phyloP scores from a whole-genome alignment of 352 stramenopile genomes.

The Phytophthora macrochlamydospora region DNA sequence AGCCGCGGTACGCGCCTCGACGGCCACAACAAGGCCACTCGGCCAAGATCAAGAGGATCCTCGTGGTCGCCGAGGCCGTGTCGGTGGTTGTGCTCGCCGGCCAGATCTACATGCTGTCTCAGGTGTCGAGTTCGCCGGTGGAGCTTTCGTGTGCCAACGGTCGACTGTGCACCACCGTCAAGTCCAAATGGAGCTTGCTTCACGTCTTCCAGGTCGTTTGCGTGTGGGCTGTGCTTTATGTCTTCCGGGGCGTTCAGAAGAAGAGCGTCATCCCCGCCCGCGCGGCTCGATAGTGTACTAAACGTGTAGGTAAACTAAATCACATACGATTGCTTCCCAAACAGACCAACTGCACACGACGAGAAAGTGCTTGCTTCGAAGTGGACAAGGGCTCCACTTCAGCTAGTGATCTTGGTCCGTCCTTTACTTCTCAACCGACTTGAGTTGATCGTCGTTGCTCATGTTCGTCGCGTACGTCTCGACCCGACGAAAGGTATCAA shows the following conservation, averaged over 20 bases:
- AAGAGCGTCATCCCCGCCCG: slow-evolving; percentile 26
- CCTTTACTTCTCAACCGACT: background rate
- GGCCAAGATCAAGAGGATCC: slow-evolving; percentile 34
- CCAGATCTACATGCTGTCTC: slow-evolving; percentile 26
- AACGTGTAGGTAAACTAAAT: slow-evolving; percentile 13
- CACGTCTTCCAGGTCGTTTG: slow-evolving; percentile 35
- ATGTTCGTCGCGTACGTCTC: background rate
- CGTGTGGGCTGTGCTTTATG: slow-evolving; percentile 29
- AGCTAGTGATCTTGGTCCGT: background rate
- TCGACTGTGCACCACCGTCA: slow-evolving; percentile 14
- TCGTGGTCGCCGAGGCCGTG: slow-evolving; percentile 23
- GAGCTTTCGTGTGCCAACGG: slow-evolving; percentile 41
- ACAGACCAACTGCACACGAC: background rate
- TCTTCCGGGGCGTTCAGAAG: slow-evolving; percentile 39
- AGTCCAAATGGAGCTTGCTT: slow-evolving; percentile 24
- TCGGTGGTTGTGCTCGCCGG: slow-evolving; percentile 26
- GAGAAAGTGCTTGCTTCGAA: background rate
- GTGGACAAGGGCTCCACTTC: background rate
- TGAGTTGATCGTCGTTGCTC: too few species aligned
- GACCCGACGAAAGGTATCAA: background rate
- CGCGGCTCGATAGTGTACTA: slow-evolving; percentile 16
- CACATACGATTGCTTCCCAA: background rate
- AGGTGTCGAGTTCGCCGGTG: slow-evolving; percentile 8
- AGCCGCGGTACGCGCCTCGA: slow-evolving; percentile 10
- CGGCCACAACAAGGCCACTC: slow-evolving; percentile 27